Evolutionary conservation across 176 grass and related monocot genomes (phyloP).

Genomic region (Rhynchospora breviuscula): DNA sequence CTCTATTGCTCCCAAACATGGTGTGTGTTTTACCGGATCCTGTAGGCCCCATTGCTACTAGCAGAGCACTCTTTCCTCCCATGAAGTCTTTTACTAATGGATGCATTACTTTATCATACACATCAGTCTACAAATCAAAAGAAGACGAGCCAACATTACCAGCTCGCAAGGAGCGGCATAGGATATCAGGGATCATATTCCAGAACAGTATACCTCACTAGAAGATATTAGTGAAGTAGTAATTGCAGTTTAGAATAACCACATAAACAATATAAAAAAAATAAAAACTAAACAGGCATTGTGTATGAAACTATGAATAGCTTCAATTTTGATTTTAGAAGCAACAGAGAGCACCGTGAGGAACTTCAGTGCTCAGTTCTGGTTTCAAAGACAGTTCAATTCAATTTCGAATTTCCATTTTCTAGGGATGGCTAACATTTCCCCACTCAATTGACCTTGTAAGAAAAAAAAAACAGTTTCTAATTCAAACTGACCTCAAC

Average conservation of each 20-base stretch:
- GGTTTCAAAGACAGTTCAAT: not conserved
- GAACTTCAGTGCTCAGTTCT: not conserved
- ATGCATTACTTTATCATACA: slow-evolving; percentile 61
- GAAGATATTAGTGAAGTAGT: not conserved
- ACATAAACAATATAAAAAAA: not conserved
- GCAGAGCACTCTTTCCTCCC: slow-evolving; percentile 58
- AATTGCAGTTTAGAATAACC: not conserved
- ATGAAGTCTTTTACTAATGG: slow-evolving; percentile 69
- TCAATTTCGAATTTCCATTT: not conserved
- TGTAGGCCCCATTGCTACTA: slow-evolving; percentile 71
- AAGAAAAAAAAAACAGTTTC: not conserved
- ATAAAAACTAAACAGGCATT: not conserved
- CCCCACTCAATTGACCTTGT: not conserved
- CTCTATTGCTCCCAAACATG: slow-evolving; percentile 55
- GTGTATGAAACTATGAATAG: not conserved
- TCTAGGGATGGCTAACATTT: not conserved
- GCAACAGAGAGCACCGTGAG: not conserved
- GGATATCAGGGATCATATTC: not conserved
- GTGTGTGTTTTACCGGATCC: slow-evolving; percentile 91
- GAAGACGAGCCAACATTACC: not conserved
- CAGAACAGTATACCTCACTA: not conserved
- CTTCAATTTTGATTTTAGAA: not conserved
- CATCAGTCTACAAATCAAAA: slow-evolving; percentile 42
- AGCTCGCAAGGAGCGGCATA: not conserved
- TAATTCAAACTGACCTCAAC: not conserved